Evolutionary conservation across 306 rosid species (phyloP), one percentile per base, ranked within the genome.

Genomic region (Prunus mongolica): DNA sequence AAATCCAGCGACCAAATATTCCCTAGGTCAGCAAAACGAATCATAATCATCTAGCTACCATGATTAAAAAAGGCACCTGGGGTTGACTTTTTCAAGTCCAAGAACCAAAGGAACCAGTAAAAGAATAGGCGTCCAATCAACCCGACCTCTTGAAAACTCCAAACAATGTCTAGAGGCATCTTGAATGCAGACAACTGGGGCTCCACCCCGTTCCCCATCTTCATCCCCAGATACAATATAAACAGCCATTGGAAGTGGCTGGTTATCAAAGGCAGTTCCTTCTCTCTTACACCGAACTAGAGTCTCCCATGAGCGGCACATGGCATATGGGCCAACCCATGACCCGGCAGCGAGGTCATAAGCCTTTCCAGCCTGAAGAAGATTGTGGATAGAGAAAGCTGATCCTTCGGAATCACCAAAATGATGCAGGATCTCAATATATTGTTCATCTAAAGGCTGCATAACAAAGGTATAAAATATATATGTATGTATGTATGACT

Each of bases 271-370:
- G 76, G 78, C 88, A 76, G 51, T 67, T 41, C 22, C 71, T 75
- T 78, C 92, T 76, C 92, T 82, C 73, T 41, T 86, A 70, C 49
- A 79, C 66, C 90, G 88, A 64, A 87, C 88, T 62, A 95, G 88
- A 82, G 93, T 87, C 83, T 90, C 99, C 99, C 93, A 95, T 20
- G 99, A 77, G 66, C 96, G 96, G 79, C 99, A 95, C 96, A 95
- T 89, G 52, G 99, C 99, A 92, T 95, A 95, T 22, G 99, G 99
- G 20, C 99, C 99, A 74, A 95, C 91, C 99, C 99, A 95, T 62
- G 97, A 95, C 64, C 99, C 99, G 71, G 90, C 93, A 69, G 97
- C 91, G 25, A 95, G 93, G 77, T 84, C 89, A 81, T 95, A 95
- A 84, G 87, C 86, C 79, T 82, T 90, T 63, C 99, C 99, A 55